Evolutionary conservation across 768 basidiomycete genomes (phyloP).

Genomic region (Macrolepiota albuminosa): DNA sequence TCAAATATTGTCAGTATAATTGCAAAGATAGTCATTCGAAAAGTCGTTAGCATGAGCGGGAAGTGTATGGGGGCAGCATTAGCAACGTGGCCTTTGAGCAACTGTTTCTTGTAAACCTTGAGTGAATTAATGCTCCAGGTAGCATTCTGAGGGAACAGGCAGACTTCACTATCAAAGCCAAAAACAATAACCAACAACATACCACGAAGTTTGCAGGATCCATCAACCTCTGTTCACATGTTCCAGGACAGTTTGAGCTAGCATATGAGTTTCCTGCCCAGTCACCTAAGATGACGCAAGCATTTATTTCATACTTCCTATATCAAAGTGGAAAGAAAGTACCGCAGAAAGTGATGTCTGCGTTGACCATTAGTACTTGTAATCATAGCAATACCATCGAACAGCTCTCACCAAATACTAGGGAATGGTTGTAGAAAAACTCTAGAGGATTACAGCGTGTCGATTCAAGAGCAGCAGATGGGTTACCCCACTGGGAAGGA

Average conservation of each 20-base stretch:
- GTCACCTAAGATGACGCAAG: constrained; percentile 43
- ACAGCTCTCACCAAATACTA: constrained; percentile 47
- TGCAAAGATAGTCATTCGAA: neutral
- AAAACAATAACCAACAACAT: constrained; percentile 19
- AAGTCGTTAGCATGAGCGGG: neutral
- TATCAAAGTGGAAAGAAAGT: constrained; percentile 16
- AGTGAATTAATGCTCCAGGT: constrained; percentile 77
- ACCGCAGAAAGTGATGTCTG: constrained; percentile 82
- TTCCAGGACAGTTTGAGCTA: constrained; percentile 70
- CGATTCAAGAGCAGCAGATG: constrained; percentile 56
- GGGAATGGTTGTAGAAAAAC: constrained; percentile 66
- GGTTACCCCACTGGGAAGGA: constrained; percentile 64
- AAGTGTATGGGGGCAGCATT: constrained; percentile 1
- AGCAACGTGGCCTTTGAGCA: constrained; percentile 33
- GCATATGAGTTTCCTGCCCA: constrained; percentile 84
- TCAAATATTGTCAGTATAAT: neutral
- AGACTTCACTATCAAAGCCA: neutral
- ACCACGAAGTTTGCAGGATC: constrained; percentile 72
- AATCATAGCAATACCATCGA: constrained; percentile 7
- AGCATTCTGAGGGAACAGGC: constrained; percentile 49
- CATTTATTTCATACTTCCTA: neutral
- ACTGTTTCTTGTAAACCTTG: constrained; percentile 66
- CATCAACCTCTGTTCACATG: constrained; percentile 57
- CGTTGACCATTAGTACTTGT: neutral
- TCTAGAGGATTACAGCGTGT: constrained; percentile 49